Evolutionary conservation across 345 rosid genomes (phyloP), one percentile per base, ranked within the genome.

Genomic region (Corchorus capsularis): DNA sequence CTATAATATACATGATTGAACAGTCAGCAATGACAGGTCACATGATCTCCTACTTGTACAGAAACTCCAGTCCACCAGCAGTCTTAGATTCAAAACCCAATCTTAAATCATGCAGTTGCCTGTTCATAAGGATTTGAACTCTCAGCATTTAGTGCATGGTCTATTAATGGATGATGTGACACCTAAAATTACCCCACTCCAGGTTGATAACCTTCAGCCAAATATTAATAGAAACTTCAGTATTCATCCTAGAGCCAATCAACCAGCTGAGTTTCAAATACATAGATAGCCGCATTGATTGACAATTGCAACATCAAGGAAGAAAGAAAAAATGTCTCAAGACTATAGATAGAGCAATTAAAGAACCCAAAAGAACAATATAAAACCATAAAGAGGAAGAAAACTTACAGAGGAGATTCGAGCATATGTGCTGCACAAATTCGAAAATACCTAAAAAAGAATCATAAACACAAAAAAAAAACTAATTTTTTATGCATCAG

Each of bases 131-230:
- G 93, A 78, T 96, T 92, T 79, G 94, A 85, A 81, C 97, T 90
- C 74, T 89, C 99, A 6, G 74, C 77, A 84, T 96, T 98, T 65
- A 96, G 72, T 0, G 89, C 86, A 20, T 85, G 84, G 83, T 96
- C 92, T 13, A 96, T 88, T 41, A 94, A 69, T 52, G 98, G 93
- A 71, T 94, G 94, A 84, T 94, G 97, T 5, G 99, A 90, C 47
- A 90, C 77, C 89, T 83, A 80, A 96, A 94, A 88, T 89, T 91
- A 71, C 99, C 98, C 97, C 99, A 96, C 64, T 96, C 98, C 93
- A 86, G 92, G 84, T 96, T 96, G 80, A 96, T 91, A 59, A 96
- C 98, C 99, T 92, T 77, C 56, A 80, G 39, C 32, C 27, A 74
- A 74, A 34, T 15, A 73, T 3, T 16, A 46, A 2, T 0, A 53